phyloP scores from a whole-genome alignment of 768 basidiomycete genomes.

The Boletus coccyginus region DNA sequence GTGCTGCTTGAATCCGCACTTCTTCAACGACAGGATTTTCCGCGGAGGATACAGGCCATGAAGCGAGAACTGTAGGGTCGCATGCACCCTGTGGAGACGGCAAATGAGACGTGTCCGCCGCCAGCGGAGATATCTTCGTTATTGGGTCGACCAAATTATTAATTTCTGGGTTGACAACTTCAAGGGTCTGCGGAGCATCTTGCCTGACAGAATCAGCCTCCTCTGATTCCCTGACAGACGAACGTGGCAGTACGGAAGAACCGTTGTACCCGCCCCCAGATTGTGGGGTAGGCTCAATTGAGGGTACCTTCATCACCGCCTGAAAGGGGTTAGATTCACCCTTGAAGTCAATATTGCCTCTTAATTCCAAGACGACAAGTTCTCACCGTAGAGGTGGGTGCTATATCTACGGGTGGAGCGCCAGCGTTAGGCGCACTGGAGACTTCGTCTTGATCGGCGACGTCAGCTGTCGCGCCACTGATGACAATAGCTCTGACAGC shows the following conservation, averaged over 20 bases:
- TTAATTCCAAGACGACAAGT: neutral
- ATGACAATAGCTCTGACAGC: slow-evolving; percentile 20
- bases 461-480: slow-evolving; percentile 20
- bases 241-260: neutral
- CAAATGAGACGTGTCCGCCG: neutral
- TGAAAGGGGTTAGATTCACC: neutral
- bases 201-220: slow-evolving; percentile 6
- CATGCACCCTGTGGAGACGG: neutral
- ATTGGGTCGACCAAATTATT: neutral
- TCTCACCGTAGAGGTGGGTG: slow-evolving; percentile 12
- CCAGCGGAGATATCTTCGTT: neutral
- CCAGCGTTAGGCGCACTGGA: neutral
- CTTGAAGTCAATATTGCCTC: slow-evolving; percentile 7
- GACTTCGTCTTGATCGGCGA: slow-evolving; percentile 12
- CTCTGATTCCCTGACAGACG: slow-evolving; percentile 2
- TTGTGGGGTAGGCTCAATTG: slow-evolving; percentile 16
- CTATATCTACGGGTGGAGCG: neutral
- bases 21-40: neutral
- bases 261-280: slow-evolving; percentile 1
- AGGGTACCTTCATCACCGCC: slow-evolving; percentile 6
- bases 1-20: neutral
- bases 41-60: neutral
- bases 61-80: neutral
- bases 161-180: neutral
- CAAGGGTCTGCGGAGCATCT: neutral